Evolutionary conservation across 441 rosid species (phyloP).

Genomic region (Raphanus hybrid): DNA sequence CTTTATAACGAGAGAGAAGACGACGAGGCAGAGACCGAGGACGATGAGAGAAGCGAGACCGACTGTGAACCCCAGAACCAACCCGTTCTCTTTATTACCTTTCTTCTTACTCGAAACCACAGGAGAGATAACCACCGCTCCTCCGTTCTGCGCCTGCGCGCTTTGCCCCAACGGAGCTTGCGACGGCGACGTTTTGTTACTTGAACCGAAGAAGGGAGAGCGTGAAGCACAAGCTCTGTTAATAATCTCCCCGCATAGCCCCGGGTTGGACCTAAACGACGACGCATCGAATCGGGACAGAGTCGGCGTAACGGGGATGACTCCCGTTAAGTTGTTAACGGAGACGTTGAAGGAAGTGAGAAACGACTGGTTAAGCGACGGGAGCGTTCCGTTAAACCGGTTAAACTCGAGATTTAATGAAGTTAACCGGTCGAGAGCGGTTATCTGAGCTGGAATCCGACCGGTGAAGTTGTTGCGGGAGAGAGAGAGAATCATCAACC

Average conservation of each 20-base stretch:
- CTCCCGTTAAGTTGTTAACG: constrained; percentile 75
- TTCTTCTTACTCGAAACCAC: too few species aligned
- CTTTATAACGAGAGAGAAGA: too few species aligned
- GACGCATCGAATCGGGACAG: constrained; percentile 64
- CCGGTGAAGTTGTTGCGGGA: constrained; percentile 61
- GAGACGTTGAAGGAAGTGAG: constrained; percentile 67
- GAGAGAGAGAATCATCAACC: constrained; percentile 63
- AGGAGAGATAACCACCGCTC: too few species aligned
- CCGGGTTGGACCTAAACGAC: constrained; percentile 64
- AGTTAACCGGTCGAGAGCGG: constrained; percentile 57
- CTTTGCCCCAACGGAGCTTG: too few species aligned
- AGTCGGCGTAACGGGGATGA: constrained; percentile 67
- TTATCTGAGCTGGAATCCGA: constrained; percentile 58
- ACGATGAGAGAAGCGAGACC: too few species aligned
- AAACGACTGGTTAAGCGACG: constrained; percentile 72
- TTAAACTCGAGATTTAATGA: constrained; percentile 68
- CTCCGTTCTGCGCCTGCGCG: too few species aligned
- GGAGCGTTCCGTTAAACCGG: constrained; percentile 67
- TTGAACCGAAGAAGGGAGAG: constrained; percentile 37
- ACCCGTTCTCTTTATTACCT: too few species aligned
- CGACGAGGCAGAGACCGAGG: too few species aligned
- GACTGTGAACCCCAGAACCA: too few species aligned
- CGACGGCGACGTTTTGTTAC: too few species aligned
- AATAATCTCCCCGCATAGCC: constrained; percentile 80
- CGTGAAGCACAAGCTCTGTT: constrained; percentile 60